Evolutionary conservation across 805 yeast species (phyloP), one percentile per base, ranked within the genome.

Genomic region (Saturnispora besseyi): DNA sequence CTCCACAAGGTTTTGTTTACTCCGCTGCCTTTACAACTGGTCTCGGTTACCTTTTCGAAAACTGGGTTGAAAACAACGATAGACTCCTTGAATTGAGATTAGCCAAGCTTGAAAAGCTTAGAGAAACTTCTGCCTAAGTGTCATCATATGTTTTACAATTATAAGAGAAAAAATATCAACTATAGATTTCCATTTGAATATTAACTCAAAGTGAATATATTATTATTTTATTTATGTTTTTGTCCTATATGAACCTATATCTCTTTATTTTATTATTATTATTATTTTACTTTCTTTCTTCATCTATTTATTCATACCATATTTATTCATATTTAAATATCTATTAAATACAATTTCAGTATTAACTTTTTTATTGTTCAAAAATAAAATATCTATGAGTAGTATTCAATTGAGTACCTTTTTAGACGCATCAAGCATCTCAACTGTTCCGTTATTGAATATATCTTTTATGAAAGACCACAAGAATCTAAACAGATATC

Each of bases 1-100:
- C 65, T 47, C 74, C 72, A 44, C 47, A 64, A 51, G 77, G 74
- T 15, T 73, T 69, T 51, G 64, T 67, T 4, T 66, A 64, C 50
- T 72, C 76, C 15, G 76, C 71, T n/a, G 73, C 66, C 5, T 61
- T 69, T 51, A 72, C 76, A 71, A 65, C 69, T 4, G 74, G 66
- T 2, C 47, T 72, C 31, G 77, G 77, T 0, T 71, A 71, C 51
- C 53, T 53, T 3, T 71, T 69, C 55, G 65, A 69, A 52, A 49
- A 59, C 40, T 61, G 71, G 64, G 69, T 64, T 41, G 73, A 70
- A 29, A 59, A 59, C 13, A 72, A 71, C 52, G 71, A 72, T 49
- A 55, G 56, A 30, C 55, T 73, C 31, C 56, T 72, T 31, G 72
- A 70, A 15, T 54, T 57, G 37, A 65, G 76, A 57, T 57, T 71